Percentiles rank a stretch among this genome's conserved stretches.
Evolutionary conservation across 441 rosid species (phyloP).

Genomic region (Syzygium malaccense): DNA sequence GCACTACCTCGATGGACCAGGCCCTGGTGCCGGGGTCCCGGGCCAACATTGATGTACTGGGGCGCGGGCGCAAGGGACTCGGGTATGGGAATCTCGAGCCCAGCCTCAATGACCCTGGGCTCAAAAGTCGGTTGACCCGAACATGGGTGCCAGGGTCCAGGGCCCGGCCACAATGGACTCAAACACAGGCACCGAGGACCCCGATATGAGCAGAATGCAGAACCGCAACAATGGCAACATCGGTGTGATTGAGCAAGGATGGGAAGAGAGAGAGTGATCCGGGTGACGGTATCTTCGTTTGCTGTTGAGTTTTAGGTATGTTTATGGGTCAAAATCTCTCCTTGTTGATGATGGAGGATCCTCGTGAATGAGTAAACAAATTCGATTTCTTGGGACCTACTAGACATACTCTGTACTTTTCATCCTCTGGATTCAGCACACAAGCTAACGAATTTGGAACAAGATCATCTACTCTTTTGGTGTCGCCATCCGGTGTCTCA

Average conservation of each 20-base stretch:
- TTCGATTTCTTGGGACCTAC: not conserved
- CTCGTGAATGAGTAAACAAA: not conserved
- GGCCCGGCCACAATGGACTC: too few species aligned
- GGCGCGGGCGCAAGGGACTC: too few species aligned
- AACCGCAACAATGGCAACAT: not conserved
- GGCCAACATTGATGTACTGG: too few species aligned
- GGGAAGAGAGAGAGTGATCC: not conserved
- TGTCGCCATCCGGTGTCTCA: not conserved
- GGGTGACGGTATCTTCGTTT: not conserved
- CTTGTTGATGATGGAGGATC: not conserved
- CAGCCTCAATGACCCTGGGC: too few species aligned
- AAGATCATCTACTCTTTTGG: not conserved
- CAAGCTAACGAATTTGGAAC: not conserved
- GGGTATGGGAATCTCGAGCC: too few species aligned
- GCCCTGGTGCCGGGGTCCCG: fast-evolving
- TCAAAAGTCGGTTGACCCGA: fast-evolving
- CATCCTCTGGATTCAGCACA: not conserved
- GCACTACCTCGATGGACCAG: too few species aligned
- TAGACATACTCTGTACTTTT: not conserved
- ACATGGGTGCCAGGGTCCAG: too few species aligned
- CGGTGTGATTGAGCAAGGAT: not conserved
- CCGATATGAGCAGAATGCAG: too few species aligned
- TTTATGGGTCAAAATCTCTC: not conserved
- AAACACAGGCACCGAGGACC: too few species aligned
- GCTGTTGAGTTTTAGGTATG: not conserved